Evolutionary conservation across 108 stramenopile genomes (phyloP).

Genomic region (Nitzschia putrida): DNA sequence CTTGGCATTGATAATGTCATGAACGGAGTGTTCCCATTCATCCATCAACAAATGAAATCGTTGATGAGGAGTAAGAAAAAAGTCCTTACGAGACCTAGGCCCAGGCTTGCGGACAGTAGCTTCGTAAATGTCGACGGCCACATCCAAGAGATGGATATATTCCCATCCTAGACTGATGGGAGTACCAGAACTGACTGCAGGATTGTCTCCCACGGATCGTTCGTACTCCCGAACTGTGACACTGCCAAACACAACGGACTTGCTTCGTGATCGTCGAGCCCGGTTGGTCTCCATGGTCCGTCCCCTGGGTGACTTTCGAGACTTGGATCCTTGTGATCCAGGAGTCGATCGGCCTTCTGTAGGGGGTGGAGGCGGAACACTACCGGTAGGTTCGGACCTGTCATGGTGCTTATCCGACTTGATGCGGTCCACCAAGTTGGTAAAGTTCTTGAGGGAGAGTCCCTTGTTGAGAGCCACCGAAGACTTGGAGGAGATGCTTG

Average conservation of each 20-base stretch:
- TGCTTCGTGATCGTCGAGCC: slow-evolving; percentile 1
- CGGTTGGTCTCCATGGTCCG: background rate
- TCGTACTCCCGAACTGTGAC: slow-evolving; percentile 79
- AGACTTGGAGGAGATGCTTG: background rate
- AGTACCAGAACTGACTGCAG: slow-evolving; percentile 62
- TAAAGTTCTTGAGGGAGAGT: background rate
- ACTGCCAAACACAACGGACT: slow-evolving; percentile 42
- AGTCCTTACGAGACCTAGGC: slow-evolving; percentile 18
- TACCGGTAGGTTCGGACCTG: no score
- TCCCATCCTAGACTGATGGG: slow-evolving; percentile 38
- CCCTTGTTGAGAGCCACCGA: background rate
- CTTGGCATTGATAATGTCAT: slow-evolving; percentile 13
- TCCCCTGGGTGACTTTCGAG: background rate
- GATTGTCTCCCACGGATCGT: slow-evolving; percentile 77
- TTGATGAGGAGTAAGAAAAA: slow-evolving; percentile 21
- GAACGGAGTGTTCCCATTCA: slow-evolving; percentile 6
- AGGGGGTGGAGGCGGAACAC: no score
- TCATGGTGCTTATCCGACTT: no score
- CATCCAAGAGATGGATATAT: slow-evolving; percentile 1
- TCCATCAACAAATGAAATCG: slow-evolving; percentile 20
- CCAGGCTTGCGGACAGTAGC: slow-evolving; percentile 14
- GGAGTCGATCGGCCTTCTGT: no score
- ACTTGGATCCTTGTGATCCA: background rate
- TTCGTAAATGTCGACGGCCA: slow-evolving; percentile 23
- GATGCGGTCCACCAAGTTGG: no score